Base-by-base conservation (phyloP, 768 basidiomycete species). In the Cystofilobasidium ferigula region DNA sequence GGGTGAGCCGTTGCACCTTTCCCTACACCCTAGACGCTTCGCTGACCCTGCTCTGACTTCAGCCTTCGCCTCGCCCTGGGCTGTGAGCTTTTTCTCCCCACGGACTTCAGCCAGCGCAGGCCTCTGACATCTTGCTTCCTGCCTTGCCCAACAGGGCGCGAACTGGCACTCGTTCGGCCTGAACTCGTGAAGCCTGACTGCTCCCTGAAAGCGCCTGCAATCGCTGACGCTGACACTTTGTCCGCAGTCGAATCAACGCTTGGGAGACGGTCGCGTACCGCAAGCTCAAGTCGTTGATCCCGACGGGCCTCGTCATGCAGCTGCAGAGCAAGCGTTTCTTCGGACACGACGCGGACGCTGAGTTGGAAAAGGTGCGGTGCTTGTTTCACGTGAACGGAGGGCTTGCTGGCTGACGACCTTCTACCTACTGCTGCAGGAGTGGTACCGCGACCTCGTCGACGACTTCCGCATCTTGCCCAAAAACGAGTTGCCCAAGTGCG, bases 181-280 rank as follows among this genome's bases (percentile, higher is more conserved):
- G 13, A 18, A 18, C 40, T 42, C 40, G 7, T 42, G 40, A 36
- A 14, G 30, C 14, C 57, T 6, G 36, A 58, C 3, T 42, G 7
- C 7, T 6, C 3, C 13, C 40, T 18, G 10, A 18, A 6, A 3
- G 8, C 34, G 12, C 6, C n/a, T n/a, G n/a, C n/a, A n/a, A n/a
- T n/a, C n/a, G n/a, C 18, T 62, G 14, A 0, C 35, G 26, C 14
- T 22, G 4, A 28, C 30, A 28, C 43, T 7, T 54, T 26, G 20
- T 20, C 34, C 13, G 1, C 47, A 56, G 62, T 26, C 65, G 61
- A 18, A 67, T 32, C 9, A 62, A 62, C 28, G 43, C 20, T 1
- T 68, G 67, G 67, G 65, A 67, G 26, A 13, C 28, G 26, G 40
- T 57, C 53, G 61, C 65, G 13, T 62, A 47, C 56, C 40, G 45